These are phyloP conservation scores for Margaritispora aquatica DNA, from an alignment of 495 filamentous ascomycete species.

Conservation along the genomic window DNA sequence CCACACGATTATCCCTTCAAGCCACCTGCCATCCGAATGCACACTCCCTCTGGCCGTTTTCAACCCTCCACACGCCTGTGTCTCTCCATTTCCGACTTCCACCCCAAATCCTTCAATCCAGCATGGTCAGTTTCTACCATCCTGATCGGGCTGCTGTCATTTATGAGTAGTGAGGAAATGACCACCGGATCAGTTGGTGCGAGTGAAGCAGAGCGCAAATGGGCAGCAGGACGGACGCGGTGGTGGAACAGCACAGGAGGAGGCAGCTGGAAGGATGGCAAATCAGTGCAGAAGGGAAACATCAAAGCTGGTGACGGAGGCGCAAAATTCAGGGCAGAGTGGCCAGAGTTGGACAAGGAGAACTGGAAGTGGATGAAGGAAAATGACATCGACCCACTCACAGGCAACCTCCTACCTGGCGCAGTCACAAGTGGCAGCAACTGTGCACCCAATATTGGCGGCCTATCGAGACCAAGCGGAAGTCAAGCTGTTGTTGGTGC, in stretches of 20 bases:
- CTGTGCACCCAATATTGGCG: slow-evolving; percentile 12
- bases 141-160: slow-evolving; percentile 85
- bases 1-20: slow-evolving; percentile 96
- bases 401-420: slow-evolving; percentile 31
- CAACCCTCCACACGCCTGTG: slow-evolving; percentile 88
- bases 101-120: slow-evolving; percentile 95
- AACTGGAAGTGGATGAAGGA: slow-evolving; percentile 93
- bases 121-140: slow-evolving; percentile 99
- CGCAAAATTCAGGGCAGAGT: slow-evolving; percentile 80
- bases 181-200: slow-evolving; percentile 89
- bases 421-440: slow-evolving; percentile 43
- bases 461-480: slow-evolving; percentile 50
- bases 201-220: slow-evolving; percentile 68
- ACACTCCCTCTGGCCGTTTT: slow-evolving; percentile 93
- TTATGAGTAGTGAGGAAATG: slow-evolving; percentile 99
- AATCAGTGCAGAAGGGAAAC: slow-evolving; percentile 39
- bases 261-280: slow-evolving; percentile 52
- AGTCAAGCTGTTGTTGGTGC: slow-evolving; percentile 68
- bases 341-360: slow-evolving; percentile 83
- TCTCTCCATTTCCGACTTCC: slow-evolving; percentile 93
- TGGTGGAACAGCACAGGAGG: slow-evolving; percentile 99
- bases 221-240: slow-evolving; percentile 67
- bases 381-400: slow-evolving; percentile 65
- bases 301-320: slow-evolving; percentile 81
- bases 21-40: slow-evolving; percentile 96